These are phyloP conservation scores for Suillus tomentosus DNA, from an alignment of 768 basidiomycete genomes.

Conservation along the genomic window DNA sequence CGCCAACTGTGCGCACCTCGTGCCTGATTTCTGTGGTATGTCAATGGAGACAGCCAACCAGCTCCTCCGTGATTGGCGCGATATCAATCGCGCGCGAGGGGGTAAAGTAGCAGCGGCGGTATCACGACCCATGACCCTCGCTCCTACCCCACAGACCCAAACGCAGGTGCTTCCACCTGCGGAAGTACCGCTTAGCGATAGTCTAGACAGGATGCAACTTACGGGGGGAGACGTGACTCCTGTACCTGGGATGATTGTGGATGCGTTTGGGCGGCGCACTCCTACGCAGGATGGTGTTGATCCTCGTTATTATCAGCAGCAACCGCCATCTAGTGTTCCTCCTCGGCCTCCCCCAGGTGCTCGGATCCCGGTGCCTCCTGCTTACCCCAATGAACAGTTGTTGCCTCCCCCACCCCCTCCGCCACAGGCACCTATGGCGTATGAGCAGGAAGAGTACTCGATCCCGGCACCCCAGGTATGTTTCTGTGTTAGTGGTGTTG, in stretches of 20 bases:
- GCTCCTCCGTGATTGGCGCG: constrained; percentile 85
- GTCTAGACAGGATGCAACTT: constrained; percentile 52
- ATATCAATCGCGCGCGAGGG: constrained; percentile 77
- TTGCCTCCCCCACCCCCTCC: constrained; percentile 24
- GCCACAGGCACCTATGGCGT: constrained; percentile 19
- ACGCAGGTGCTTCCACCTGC: constrained; percentile 35
- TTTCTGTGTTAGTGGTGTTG: not conserved
- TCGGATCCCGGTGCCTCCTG: constrained; percentile 37
- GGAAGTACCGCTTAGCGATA: constrained; percentile 34
- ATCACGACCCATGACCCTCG: constrained; percentile 36
- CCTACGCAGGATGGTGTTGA: constrained; percentile 41
- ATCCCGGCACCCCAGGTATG: constrained; percentile 27
- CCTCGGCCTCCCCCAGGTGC: constrained; percentile 42
- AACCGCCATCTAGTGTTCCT: constrained; percentile 33
- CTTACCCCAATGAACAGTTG: constrained; percentile 36
- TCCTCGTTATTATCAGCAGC: constrained; percentile 42
- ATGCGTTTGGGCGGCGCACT: constrained; percentile 27
- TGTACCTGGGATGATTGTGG: constrained; percentile 22
- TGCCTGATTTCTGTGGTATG: constrained; percentile 99
- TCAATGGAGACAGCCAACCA: constrained; percentile 99
- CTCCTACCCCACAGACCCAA: constrained; percentile 33
- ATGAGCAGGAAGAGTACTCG: constrained; percentile 33
- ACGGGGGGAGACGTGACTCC: constrained; percentile 39
- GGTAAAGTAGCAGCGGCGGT: constrained; percentile 45
- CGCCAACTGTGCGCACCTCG: constrained; percentile 95